phyloP scores from a whole-genome alignment of 768 basidiomycete species.

The Sporobolomyces roseus region DNA sequence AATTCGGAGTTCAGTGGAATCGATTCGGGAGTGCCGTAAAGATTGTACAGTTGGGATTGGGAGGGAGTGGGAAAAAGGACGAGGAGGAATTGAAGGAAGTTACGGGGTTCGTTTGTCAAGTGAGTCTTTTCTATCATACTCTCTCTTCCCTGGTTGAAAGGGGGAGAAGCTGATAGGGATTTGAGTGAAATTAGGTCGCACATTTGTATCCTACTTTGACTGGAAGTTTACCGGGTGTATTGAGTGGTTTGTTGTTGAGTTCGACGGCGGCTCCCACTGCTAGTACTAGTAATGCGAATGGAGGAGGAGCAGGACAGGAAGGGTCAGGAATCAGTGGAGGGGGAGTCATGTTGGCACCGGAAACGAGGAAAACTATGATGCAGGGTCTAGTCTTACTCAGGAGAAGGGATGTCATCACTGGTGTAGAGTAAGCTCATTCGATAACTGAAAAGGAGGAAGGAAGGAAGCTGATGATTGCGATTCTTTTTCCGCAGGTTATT shows the following conservation, averaged over 20 bases:
- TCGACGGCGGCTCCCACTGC: constrained; percentile 64
- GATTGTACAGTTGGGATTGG: constrained; percentile 53
- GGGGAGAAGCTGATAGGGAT: background rate
- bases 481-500: constrained; percentile 62
- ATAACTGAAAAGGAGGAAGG: background rate
- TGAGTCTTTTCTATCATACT: constrained; percentile 42
- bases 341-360: constrained; percentile 52
- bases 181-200: constrained; percentile 58
- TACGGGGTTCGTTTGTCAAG: constrained; percentile 85
- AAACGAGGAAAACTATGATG: constrained; percentile 76
- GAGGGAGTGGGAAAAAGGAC: constrained; percentile 52
- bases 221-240: constrained; percentile 72
- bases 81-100: constrained; percentile 76
- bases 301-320: too few species aligned
- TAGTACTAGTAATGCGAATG: background rate
- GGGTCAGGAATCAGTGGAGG: constrained; percentile 39
- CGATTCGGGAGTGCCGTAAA: constrained; percentile 83
- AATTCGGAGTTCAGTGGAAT: constrained; percentile 94
- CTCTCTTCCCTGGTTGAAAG: too few species aligned
- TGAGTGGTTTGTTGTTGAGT: constrained; percentile 73
- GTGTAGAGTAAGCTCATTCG: constrained; percentile 68
- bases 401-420: constrained; percentile 86
- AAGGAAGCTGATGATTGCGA: background rate
- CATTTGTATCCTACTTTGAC: constrained; percentile 92
- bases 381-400: constrained; percentile 89